Evolutionary conservation across 768 basidiomycete genomes (phyloP).

Genomic region (Hygrocybe coccinea): DNA sequence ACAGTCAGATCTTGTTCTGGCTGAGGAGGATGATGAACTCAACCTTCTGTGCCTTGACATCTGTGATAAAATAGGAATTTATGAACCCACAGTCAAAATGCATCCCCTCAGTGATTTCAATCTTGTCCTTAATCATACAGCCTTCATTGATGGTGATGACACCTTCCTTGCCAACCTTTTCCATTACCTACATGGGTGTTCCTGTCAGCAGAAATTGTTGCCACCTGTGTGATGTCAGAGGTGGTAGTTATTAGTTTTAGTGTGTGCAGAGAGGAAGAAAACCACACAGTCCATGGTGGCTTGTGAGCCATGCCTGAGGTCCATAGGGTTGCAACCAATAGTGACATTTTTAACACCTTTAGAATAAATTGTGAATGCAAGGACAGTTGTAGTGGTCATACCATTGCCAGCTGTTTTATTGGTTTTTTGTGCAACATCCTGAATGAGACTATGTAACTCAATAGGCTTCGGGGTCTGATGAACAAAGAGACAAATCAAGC

Average conservation of each 20-base stretch:
- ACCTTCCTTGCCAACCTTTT: no score
- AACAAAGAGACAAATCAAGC: slow-evolving; percentile 66
- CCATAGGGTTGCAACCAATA: no score
- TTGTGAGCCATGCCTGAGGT: no score
- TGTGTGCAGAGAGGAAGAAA: no score
- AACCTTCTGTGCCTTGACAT: slow-evolving; percentile 92
- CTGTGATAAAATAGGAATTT: slow-evolving; percentile 96
- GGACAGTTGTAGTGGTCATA: slow-evolving; percentile 95
- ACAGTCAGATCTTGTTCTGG: slow-evolving; percentile 98
- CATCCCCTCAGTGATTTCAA: no score
- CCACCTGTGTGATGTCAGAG: slow-evolving; percentile 98
- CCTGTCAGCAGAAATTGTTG: slow-evolving; percentile 80
- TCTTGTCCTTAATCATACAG: no score
- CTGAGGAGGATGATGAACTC: slow-evolving; percentile 92
- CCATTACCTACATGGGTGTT: slow-evolving; percentile 91
- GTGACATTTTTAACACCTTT: slow-evolving; percentile 99
- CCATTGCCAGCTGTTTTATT: slow-evolving; percentile 97
- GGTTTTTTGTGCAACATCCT: no score
- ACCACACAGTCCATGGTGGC: no score
- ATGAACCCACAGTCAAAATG: slow-evolving; percentile 98
- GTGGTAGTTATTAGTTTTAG: slow-evolving; percentile 96
- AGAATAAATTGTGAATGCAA: slow-evolving; percentile 94
- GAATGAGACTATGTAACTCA: slow-evolving; percentile 55
- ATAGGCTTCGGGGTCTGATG: neutral
- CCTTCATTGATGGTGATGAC: no score